A percentile compares a stretch with the other conserved stretches of the same genome.
phyloP scores from a whole-genome alignment of 768 basidiomycete species.

The Paxillus ammoniavirescens region DNA sequence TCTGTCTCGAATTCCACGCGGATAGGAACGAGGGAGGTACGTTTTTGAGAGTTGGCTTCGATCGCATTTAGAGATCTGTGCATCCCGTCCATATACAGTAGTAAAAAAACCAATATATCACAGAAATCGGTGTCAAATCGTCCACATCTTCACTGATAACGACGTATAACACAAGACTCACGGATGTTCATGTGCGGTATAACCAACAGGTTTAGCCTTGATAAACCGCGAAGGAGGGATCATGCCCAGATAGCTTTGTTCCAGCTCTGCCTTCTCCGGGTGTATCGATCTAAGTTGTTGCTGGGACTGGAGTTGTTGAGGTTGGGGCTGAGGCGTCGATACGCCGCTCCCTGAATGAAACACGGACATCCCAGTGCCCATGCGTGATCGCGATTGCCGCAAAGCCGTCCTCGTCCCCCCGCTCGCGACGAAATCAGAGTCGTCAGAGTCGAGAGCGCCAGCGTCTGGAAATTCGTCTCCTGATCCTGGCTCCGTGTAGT shows the following conservation, averaged over 20 bases:
- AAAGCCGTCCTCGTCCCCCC: conserved; percentile 60
- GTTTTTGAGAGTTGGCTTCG: conserved; percentile 55
- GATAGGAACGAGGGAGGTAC: conserved; percentile 76
- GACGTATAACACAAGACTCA: conserved; percentile 43
- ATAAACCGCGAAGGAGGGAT: conserved; percentile 82
- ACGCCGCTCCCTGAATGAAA: conserved; percentile 53
- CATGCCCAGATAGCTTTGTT: conserved; percentile 88
- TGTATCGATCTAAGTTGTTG: conserved; percentile 20
- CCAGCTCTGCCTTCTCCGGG: conserved; percentile 58
- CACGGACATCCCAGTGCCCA: conserved; percentile 49
- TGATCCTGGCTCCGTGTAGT: conserved; percentile 85
- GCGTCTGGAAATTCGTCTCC: conserved; percentile 81
- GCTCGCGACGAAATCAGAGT: conserved; percentile 76
- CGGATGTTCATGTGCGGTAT: conserved; percentile 72
- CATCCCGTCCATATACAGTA: conserved; percentile 11
- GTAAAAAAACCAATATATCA: conserved; percentile 9
- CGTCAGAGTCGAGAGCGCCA: conserved; percentile 80
- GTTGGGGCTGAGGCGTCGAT: conserved; percentile 33
- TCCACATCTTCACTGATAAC: conserved; percentile 4
- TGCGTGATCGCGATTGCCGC: conserved; percentile 43
- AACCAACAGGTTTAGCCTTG: conserved; percentile 51
- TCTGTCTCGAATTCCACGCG: conserved; percentile 95
- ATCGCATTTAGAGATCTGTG: conserved; percentile 63
- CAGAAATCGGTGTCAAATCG: conserved; percentile 16
- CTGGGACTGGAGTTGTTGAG: conserved; percentile 19